Evolutionary conservation across 2,329 filamentous ascomycete species (phyloP), one percentile per base, ranked within the genome.

Genomic region (Sarocladiaceae sp.): DNA sequence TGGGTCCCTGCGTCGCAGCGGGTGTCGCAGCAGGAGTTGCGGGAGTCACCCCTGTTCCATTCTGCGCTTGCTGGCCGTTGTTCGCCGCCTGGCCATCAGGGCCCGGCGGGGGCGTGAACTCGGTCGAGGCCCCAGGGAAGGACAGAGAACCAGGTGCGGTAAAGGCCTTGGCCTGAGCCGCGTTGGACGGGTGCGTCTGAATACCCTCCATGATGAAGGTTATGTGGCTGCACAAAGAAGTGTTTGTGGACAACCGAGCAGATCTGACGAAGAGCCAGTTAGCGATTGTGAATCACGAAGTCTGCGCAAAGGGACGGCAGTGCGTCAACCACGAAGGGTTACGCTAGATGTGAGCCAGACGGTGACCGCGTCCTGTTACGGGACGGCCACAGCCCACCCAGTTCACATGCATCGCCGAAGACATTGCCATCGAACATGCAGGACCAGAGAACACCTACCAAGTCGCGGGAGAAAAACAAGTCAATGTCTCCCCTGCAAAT

Each of bases 161-260:
- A 74, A 97, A 96, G 67, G 89, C 90, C 80, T 94, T 94, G 59
- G 94, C 94, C 82, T 97, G 92, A 60, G 87, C 83, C 64, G 93
- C 92, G 68, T 85, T 97, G 59, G 87, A 82, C 47, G 94, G 94
- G 68, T 97, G 94, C 61, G 93, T 94, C 65, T 90, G 91, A 64
- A 96, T 87, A 64, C 84, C 83, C 70, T 96, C 90, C 90, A 96
- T 96, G 69, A 72, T 84, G 70, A 67, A 55, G 56, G 52, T 58
- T 44, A 54, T 51, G 49, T 59, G 18, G 40, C 55, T 55, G 56
- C 52, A 53, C 26, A 51, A 48, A 31, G 37, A 37, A 36, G 37
- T 53, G 47, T 55, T 50, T 54, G 48, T n/a, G 28, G 52, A 52
- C 52, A 54, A 53, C 59, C 57, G 61, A 68, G 68, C 66, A 66